These are phyloP conservation scores for Bremia lactucae DNA, from an alignment of 352 stramenopile genomes.

Conservation along the genomic window DNA sequence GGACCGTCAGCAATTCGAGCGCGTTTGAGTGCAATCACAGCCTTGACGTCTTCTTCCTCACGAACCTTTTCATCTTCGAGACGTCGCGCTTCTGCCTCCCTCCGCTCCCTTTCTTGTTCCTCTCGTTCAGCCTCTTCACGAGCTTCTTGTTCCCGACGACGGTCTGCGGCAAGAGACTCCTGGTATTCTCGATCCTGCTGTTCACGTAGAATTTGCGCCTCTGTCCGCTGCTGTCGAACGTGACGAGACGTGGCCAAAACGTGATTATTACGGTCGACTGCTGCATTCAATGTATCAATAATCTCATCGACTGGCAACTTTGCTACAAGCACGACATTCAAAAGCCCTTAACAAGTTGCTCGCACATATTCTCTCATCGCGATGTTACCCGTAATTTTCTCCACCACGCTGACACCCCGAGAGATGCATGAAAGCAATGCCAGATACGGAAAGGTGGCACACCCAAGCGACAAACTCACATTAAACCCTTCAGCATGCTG, in stretches of 20 bases:
- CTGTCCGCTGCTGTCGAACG: constrained; percentile 58
- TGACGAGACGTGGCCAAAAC: constrained; percentile 57
- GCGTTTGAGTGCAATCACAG: constrained; percentile 53
- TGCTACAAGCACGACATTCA: constrained; percentile 19
- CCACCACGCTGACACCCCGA: constrained; percentile 68
- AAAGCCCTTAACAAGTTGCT: too few species aligned
- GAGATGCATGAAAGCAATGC: constrained; percentile 71
- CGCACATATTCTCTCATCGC: too few species aligned
- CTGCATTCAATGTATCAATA: constrained; percentile 44
- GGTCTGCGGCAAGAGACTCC: constrained; percentile 86
- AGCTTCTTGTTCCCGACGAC: constrained; percentile 52
- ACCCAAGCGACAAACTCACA: constrained; percentile 76
- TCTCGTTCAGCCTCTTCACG: constrained; percentile 36
- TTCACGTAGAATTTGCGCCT: constrained; percentile 81
- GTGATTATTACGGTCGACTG: constrained; percentile 66
- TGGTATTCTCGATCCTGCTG: constrained; percentile 92
- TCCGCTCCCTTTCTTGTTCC: constrained; percentile 24
- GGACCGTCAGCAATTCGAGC: constrained; percentile 31
- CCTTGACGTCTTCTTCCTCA: constrained; percentile 24
- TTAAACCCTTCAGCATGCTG: constrained; percentile 71
- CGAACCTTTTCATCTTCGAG: constrained; percentile 19
- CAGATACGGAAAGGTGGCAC: constrained; percentile 70
- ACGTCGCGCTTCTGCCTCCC: constrained; percentile 30
- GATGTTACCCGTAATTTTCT: constrained; percentile 73
- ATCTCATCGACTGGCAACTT: constrained; percentile 47